Base-by-base conservation (phyloP, 108 stramenopile species). In the Cyclotella cryptica region DNA sequence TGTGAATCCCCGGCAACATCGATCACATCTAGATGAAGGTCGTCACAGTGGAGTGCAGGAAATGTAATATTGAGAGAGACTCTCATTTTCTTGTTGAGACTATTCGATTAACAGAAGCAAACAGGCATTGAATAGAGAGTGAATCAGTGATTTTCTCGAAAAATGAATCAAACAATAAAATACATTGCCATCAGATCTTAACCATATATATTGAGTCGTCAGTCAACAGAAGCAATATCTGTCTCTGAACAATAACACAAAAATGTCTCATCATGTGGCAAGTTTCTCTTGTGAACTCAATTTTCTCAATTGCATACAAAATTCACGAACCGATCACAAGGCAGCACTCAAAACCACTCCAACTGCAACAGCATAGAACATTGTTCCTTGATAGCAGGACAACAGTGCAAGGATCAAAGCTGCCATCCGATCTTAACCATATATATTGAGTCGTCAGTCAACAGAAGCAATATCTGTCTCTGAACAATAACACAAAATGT, bases 1-100 rank as follows among this genome's bases (percentile, higher is more conserved):
- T 98, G 98, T 18, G 97, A 96, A 80, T 99, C 98, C 10, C 99
- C 99, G 6, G 99, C 98, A 22, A 98, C 96, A 75, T 99, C 99
- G 86, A 99, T 98, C 1, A 94, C 96, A 80, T 99, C 98, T 42
- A 99, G 69, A 75, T 99, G 98, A 49, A 98, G 81, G 77, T 99
- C 97, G 18, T 88, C 84, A 85, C 99, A 99, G 39, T 88, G 89
- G 59, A 99, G 74, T 10, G 87, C 84, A 45, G 97, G 98, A 72
- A 99, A 99, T 27, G 99, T 98, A 26, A 99, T 94, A 86, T 99
- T 96, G 12, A 98, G 54, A 75, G 97, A 85, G 75, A 99, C 96
- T 47, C 80, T 69, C 86, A 99, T 95, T 60, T 81, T 71, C 75
- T 96, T 89, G 18, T 95, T 95, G 30, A 99, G 69, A 60, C 83